These are phyloP conservation scores for Ogataea wickerhamii DNA, from an alignment of 805 yeast genomes.

Conservation along the genomic window DNA sequence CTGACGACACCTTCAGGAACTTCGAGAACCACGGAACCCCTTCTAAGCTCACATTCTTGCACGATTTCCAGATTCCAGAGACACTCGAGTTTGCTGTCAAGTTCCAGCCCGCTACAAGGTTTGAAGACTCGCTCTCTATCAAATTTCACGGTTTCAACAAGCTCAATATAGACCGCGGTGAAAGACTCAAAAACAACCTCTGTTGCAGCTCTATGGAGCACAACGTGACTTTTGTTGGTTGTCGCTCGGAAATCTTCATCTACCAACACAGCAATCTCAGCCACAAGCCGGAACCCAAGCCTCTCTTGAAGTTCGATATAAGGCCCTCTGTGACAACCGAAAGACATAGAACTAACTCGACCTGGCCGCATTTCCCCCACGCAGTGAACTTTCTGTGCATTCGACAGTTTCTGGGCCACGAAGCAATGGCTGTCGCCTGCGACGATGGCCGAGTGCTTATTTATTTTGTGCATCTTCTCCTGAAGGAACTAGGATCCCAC, in stretches of 20 bases:
- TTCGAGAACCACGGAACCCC: slow-evolving; percentile 31
- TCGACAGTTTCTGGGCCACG: slow-evolving; percentile 34
- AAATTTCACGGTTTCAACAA: slow-evolving; percentile 15
- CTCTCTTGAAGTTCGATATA: slow-evolving; percentile 37
- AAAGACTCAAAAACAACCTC: slow-evolving; percentile 42
- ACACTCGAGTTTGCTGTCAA: slow-evolving; percentile 23
- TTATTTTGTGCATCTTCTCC: slow-evolving; percentile 30
- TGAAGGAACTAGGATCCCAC: slow-evolving; percentile 12
- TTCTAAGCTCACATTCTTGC: slow-evolving; percentile 13
- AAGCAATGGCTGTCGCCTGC: slow-evolving; percentile 45
- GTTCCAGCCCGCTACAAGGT: slow-evolving; percentile 36
- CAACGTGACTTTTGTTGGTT: slow-evolving; percentile 28
- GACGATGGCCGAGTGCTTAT: slow-evolving; percentile 55
- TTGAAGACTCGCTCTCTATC: slow-evolving; percentile 30
- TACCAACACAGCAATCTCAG: slow-evolving; percentile 32
- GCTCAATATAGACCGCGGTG: slow-evolving; percentile 26
- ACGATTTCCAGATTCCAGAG: slow-evolving; percentile 17
- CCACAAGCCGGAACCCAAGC: slow-evolving; percentile 27
- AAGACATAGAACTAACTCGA: slow-evolving; percentile 34
- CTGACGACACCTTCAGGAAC: slow-evolving; percentile 30
- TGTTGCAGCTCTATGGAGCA: slow-evolving; percentile 22
- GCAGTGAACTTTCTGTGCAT: slow-evolving; percentile 49
- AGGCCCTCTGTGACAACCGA: slow-evolving; percentile 39
- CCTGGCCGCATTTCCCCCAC: slow-evolving; percentile 55
- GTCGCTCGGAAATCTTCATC: slow-evolving; percentile 34